Conservation (phyloP, 2,329 filamentous ascomycete genomes). For the Beauveria sp. region DNA sequence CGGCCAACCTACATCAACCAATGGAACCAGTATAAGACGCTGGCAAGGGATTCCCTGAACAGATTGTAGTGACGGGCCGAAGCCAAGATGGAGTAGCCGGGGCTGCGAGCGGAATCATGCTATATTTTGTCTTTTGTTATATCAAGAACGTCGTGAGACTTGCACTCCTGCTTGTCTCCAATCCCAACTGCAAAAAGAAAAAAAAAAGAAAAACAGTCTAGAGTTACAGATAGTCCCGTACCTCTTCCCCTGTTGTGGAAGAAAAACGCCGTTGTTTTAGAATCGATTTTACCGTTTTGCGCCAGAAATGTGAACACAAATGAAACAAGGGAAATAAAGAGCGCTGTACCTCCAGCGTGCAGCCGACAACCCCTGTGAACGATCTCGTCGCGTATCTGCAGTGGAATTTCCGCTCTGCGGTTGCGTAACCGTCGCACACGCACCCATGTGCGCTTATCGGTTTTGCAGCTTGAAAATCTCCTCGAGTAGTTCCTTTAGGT, state of each 20-base stretch:
- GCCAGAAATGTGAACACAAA: constrained; percentile 21
- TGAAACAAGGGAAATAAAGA: not conserved
- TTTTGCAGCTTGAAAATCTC: constrained; percentile 76
- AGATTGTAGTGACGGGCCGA: not conserved
- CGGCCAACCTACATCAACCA: constrained; percentile 28
- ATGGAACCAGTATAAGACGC: constrained; percentile 27
- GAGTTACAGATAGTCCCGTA: not conserved
- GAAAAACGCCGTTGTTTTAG: constrained; percentile 14
- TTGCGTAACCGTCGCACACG: not conserved
- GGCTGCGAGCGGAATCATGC: not conserved
- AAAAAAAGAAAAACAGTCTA: not conserved
- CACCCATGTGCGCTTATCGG: constrained; percentile 17
- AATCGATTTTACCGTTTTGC: constrained; percentile 20
- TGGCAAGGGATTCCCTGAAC: constrained; percentile 3
- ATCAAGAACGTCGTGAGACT: not conserved
- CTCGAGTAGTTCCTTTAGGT: constrained; percentile 79
- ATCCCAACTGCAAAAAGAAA: not conserved
- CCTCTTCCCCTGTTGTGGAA: constrained; percentile 7
- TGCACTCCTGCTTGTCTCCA: not conserved
- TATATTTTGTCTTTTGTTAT: not conserved
- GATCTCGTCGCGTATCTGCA: not conserved
- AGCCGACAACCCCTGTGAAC: constrained; percentile 8
- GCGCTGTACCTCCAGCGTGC: not conserved
- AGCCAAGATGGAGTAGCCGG: not conserved
- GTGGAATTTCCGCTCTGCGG: not conserved